These are phyloP conservation scores for Parascedosporium putredinis DNA, from an alignment of 2,329 filamentous ascomycete genomes.

Conservation along the genomic window DNA sequence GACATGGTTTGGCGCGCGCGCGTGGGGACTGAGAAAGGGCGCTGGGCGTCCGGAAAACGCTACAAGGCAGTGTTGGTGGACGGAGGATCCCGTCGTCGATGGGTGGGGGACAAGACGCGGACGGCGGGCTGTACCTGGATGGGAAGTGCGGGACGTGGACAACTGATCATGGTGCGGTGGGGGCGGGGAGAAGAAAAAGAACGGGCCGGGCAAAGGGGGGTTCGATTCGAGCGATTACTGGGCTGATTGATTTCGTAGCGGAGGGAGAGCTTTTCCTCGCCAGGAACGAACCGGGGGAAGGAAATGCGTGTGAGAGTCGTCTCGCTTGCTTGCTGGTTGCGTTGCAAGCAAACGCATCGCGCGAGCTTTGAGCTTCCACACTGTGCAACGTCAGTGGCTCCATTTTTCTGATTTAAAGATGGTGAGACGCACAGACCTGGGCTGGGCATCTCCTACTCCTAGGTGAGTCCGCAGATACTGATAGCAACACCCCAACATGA, in stretches of 20 bases:
- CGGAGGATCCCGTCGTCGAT: not conserved
- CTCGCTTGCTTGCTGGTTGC: not conserved
- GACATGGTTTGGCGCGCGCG: not conserved
- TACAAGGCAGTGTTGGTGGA: not conserved
- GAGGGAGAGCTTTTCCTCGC: not conserved
- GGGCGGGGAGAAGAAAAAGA: not conserved
- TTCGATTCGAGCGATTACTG: not conserved
- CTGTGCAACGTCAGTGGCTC: not conserved
- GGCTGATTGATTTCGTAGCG: not conserved
- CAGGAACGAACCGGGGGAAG: not conserved
- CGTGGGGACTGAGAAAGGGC: not conserved
- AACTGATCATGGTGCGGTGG: not conserved
- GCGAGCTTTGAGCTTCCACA: not conserved
- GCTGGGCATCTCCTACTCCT: too few species aligned
- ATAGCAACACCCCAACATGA: too few species aligned
- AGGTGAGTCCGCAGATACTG: too few species aligned
- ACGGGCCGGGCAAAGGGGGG: too few species aligned
- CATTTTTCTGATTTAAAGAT: too few species aligned
- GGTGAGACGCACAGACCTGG: too few species aligned
- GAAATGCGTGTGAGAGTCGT: too few species aligned
- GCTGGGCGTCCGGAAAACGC: not conserved
- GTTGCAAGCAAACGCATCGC: not conserved
- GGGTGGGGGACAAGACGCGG: not conserved
- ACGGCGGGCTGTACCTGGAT: not conserved
- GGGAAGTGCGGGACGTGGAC: not conserved